phyloP scores from a whole-genome alignment of 2,329 filamentous ascomycete species.

The Pseudonectria foliicola region DNA sequence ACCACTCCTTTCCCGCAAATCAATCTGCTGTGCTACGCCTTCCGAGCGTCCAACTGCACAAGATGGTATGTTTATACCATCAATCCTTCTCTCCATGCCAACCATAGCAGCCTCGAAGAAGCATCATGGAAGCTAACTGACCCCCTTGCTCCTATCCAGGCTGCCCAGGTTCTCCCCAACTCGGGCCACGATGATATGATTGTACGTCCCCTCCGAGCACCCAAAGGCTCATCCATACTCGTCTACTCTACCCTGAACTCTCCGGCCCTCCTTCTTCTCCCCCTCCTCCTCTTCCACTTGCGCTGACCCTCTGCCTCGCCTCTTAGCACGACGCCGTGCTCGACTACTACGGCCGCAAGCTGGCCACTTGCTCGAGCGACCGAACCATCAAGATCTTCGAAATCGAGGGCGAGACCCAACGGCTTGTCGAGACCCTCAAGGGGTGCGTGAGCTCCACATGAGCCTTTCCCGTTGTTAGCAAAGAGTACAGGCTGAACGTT shows the following conservation, averaged over 20 bases:
- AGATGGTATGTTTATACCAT: conserved; percentile 17
- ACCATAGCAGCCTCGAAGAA: background rate
- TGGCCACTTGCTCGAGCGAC: conserved; percentile 96
- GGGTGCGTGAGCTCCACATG: conserved; percentile 51
- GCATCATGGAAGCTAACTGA: conserved; percentile 21
- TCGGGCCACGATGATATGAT: conserved; percentile 94
- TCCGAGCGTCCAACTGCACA: conserved; percentile 10
- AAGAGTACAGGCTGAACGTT: background rate
- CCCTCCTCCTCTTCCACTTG: conserved; percentile 9
- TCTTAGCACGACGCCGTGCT: conserved; percentile 88
- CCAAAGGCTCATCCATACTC: conserved; percentile 3
- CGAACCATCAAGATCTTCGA: conserved; percentile 99
- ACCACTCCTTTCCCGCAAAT: conserved; percentile 4
- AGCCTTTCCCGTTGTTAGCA: background rate
- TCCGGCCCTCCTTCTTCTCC: conserved; percentile 1
- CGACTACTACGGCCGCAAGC: conserved; percentile 93
- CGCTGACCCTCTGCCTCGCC: conserved; percentile 12
- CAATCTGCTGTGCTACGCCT: conserved; percentile 7
- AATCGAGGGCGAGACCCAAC: conserved; percentile 86
- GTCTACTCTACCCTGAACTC: conserved; percentile 3
- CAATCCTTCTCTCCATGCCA: background rate
- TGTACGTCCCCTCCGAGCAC: conserved; percentile 52
- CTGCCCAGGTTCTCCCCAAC: conserved; percentile 39
- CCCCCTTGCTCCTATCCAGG: conserved; percentile 20
- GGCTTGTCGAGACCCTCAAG: conserved; percentile 86